Evolutionary conservation across 2,329 filamentous ascomycete species (phyloP).

Genomic region (Orbilia quercus): DNA sequence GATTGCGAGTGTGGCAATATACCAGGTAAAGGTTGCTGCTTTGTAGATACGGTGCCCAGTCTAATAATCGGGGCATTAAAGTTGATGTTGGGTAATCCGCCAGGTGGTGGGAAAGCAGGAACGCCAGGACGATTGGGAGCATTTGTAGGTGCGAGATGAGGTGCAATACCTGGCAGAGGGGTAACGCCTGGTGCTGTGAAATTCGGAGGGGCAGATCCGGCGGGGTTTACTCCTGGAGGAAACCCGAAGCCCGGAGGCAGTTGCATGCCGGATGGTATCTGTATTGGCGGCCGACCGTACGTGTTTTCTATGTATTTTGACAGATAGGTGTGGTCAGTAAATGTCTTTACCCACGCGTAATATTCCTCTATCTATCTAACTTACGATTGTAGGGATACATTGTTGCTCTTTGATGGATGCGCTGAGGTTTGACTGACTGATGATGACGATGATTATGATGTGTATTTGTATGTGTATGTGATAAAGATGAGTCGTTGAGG

Average conservation of each 20-base stretch:
- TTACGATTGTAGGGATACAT: constrained; percentile 61
- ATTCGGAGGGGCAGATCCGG: constrained; percentile 52
- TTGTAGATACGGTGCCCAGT: constrained; percentile 80
- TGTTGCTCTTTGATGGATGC: not conserved
- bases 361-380: constrained; percentile 13
- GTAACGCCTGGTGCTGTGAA: constrained; percentile 79
- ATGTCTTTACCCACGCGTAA: no score
- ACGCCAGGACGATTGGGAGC: constrained; percentile 76
- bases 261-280: constrained; percentile 58
- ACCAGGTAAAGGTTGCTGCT: constrained; percentile 64
- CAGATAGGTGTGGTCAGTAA: not conserved
- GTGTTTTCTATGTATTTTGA: constrained; percentile 50
- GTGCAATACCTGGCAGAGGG: constrained; percentile 80
- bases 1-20: constrained; percentile 29
- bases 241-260: constrained; percentile 55
- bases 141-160: constrained; percentile 78
- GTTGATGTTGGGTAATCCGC: constrained; percentile 97
- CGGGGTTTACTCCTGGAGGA: constrained; percentile 57
- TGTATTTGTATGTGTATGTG: no score
- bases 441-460: no score
- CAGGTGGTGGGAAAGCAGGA: constrained; percentile 85
- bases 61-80: constrained; percentile 97
- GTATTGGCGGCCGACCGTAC: constrained; percentile 59
- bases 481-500: no score
- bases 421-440: no score